Evolutionary conservation across 306 rosid species (phyloP).

Genomic region (Castanea sativa): DNA sequence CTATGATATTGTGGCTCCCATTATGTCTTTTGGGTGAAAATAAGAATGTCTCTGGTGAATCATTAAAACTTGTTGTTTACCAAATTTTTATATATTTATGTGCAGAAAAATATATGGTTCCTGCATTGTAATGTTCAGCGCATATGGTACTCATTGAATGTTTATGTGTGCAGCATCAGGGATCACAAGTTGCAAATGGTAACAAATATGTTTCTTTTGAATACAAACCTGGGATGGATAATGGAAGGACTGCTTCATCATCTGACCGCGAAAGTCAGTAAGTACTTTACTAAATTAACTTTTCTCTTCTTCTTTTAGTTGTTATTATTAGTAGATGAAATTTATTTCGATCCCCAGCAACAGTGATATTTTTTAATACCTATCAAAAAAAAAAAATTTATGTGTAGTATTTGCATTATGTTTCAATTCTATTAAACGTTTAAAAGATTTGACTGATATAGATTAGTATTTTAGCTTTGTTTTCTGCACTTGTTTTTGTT

Average conservation of each 20-base stretch:
- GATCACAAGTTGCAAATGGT: constrained; percentile 81
- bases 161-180: constrained; percentile 82
- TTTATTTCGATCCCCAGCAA: no score
- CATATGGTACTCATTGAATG: constrained; percentile 14
- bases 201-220: constrained; percentile 93
- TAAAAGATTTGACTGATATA: no score
- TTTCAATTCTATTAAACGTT: no score
- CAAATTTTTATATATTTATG: constrained; percentile 15
- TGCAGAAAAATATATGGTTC: constrained; percentile 15
- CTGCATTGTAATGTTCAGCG: constrained; percentile 13
- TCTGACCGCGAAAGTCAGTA: constrained; percentile 98
- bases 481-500: neutral
- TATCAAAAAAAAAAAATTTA: no score
- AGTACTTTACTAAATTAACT: constrained; percentile 29
- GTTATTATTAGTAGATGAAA: neutral
- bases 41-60: constrained; percentile 1
- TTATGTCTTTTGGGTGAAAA: neutral
- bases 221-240: constrained; percentile 98
- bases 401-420: no score
- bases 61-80: constrained; percentile 9
- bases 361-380: no score
- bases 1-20: neutral
- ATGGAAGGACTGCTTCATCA: constrained; percentile 94
- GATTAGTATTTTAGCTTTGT: neutral
- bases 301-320: neutral